Evolutionary conservation across 2,329 filamentous ascomycete species (phyloP), one percentile per base, ranked within the genome.

Genomic region (Neurospora crassa): DNA sequence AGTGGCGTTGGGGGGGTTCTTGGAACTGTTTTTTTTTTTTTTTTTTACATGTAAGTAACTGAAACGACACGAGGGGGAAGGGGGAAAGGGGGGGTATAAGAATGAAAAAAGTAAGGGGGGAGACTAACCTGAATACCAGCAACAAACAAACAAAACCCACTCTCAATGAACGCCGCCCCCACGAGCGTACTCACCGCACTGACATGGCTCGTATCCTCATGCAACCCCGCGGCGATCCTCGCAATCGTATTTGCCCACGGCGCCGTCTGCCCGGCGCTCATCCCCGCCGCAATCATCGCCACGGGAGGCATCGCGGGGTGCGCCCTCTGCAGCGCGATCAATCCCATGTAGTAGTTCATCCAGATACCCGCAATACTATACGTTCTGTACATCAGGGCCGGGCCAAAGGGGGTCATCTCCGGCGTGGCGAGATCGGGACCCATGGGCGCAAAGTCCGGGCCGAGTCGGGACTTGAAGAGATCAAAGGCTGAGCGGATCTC

Each of bases 271-370:
- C 83, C 83, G 0, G 93, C 93, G 11, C 92, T 89, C 74, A 96
- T 86, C 8, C 91, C 91, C 0, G 93, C 93, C 2, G 96, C 94
- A 76, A 94, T 88, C 88, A 97, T 94, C 43, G 94, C 92, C 10
- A 94, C 90, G 0, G 95, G 93, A 0, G 94, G 95, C 94, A 97
- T 97, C 34, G 88, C 88, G 0, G 96, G 96, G 75, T 97, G 94
- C 0, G 90, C 86, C 42, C 96, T 88, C 72, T 95, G 85, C n/a
- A 96, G 86, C 70, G 94, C 86, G 71, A 98, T 95, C 67, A 93
- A 86, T 0, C 91, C 90, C 84, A 95, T 92, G 80, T 97, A 92
- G 79, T 92, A 94, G 74, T 94, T 91, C 78, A 92, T 89, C 93
- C 94, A 97, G 29, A 97, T 85, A 42, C 92, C 91, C 2, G 92